Evolutionary conservation across 2,329 filamentous ascomycete genomes (phyloP), one percentile per base, ranked within the genome.

Genomic region (Trichoderma hamatum): DNA sequence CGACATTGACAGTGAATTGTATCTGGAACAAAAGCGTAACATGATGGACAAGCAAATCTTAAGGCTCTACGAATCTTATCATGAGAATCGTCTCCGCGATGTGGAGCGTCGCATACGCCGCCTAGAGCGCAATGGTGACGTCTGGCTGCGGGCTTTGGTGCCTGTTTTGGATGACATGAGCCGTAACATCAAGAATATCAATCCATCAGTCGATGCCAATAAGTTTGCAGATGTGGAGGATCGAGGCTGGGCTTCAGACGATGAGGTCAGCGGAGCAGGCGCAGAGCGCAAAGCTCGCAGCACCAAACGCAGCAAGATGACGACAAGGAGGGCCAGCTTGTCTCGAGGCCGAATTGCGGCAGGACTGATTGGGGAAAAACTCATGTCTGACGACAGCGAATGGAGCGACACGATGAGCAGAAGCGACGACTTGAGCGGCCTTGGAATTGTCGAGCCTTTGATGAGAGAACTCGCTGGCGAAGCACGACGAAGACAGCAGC

Each of bases 61-160:
- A 21, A 73, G 75, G 5, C 77, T 79, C 10, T 82, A 83, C 69
- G 80, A 84, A 59, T 77, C 76, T 3, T 79, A 83, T 32, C 77
- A 79, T 11, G 81, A 83, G 69, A 76, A 79, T 24, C 82, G 80
- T 9, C 75, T 83, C 19, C 78, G 78, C 28, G 84, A 86, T 49
- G 82, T 85, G 75, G 83, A 85, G 71, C 78, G 78, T 13, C 81
- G 84, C 1, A 74, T 86, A 14, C 79, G 80, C 7, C 77, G 78
- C 19, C 78, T 86, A 1, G 84, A 86, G 75, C 78, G 79, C 19
- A 82, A 83, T 60, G 81, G 82, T 51, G 83, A 85, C 49, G 75
- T 82, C 3, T 82, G 82, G 80, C 74, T 83, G 52, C 77, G 80
- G 16, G 80, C 83, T 2, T 73, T 86, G 30, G 76, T 82, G 2